A percentile compares a stretch with the other conserved stretches of the same genome.
These are phyloP conservation scores for Aquilaria agallochum DNA, from an alignment of 441 rosid genomes.

Conservation along the genomic window DNA sequence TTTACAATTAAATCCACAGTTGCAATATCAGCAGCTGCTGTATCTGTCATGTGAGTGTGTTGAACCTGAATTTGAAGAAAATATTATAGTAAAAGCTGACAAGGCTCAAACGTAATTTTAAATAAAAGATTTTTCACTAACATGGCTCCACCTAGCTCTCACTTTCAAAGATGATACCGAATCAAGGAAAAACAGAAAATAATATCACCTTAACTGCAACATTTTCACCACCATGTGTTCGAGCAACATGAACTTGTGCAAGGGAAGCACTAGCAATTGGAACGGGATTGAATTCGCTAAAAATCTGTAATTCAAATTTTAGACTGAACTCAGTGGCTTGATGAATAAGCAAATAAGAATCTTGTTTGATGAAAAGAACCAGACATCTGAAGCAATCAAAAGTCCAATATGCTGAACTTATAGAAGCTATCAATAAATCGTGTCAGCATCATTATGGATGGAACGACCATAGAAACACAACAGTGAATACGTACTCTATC, in stretches of 20 bases:
- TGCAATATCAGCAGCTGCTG: constrained; percentile 90
- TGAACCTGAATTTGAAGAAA: constrained; percentile 61
- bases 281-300: constrained; percentile 77
- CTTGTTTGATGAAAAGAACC: constrained; percentile 8
- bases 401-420: background rate
- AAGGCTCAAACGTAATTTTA: constrained; percentile 17
- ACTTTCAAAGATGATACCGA: constrained; percentile 6
- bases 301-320: constrained; percentile 41
- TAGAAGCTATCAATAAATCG: no score
- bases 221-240: constrained; percentile 60
- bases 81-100: background rate
- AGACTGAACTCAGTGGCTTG: no score
- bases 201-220: constrained; percentile 85
- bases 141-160: constrained; percentile 7
- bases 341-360: constrained; percentile 8
- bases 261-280: constrained; percentile 98
- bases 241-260: constrained; percentile 98
- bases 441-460: background rate
- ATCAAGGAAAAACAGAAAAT: constrained; percentile 15
- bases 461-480: constrained; percentile 1
- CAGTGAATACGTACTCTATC: constrained; percentile 56
- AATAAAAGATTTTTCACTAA: constrained; percentile 7
- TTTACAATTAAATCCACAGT: constrained; percentile 75
- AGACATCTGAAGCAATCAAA: background rate
- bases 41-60: constrained; percentile 91